A percentile compares a stretch with the other conserved stretches of the same genome.
phyloP scores from a whole-genome alignment of 257 asterid species.

The Rehmannia glutinosa region DNA sequence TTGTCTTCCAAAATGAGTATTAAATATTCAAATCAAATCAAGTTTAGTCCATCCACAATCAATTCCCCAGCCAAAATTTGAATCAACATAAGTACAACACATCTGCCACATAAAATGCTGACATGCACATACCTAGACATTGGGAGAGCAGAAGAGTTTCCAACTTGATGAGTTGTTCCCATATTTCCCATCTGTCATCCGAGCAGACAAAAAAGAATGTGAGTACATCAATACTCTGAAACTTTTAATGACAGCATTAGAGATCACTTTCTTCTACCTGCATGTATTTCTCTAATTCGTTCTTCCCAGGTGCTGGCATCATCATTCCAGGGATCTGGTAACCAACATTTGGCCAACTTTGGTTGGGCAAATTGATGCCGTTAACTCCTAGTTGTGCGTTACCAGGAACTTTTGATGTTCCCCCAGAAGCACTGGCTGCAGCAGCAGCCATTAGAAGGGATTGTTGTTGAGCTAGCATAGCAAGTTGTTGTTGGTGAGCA shows the following conservation, averaged over 20 bases:
- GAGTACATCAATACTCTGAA: conserved; percentile 7
- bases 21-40: neutral
- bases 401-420: conserved; percentile 41
- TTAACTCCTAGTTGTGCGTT: conserved; percentile 50
- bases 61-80: neutral
- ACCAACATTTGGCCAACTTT: conserved; percentile 68
- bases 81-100: neutral
- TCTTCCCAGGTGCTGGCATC: conserved; percentile 59
- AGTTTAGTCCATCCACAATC: conserved; percentile 3
- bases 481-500: conserved; percentile 81
- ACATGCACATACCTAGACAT: conserved; percentile 48
- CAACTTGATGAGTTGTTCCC: conserved; percentile 46
- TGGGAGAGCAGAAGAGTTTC: conserved; percentile 48
- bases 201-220: conserved; percentile 16
- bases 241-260: conserved; percentile 3
- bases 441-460: conserved; percentile 78
- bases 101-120: neutral
- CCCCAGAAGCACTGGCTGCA: conserved; percentile 63
- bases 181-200: conserved; percentile 58
- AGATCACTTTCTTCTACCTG: conserved; percentile 47
- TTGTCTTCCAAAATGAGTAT: neutral
- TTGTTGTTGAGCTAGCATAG: conserved; percentile 86
- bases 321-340: conserved; percentile 68
- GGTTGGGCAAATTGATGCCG: conserved; percentile 50
- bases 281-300: conserved; percentile 47